Base-by-base conservation (phyloP, 1,139 yeast genomes). In the Casaregolazyma lundiana region DNA sequence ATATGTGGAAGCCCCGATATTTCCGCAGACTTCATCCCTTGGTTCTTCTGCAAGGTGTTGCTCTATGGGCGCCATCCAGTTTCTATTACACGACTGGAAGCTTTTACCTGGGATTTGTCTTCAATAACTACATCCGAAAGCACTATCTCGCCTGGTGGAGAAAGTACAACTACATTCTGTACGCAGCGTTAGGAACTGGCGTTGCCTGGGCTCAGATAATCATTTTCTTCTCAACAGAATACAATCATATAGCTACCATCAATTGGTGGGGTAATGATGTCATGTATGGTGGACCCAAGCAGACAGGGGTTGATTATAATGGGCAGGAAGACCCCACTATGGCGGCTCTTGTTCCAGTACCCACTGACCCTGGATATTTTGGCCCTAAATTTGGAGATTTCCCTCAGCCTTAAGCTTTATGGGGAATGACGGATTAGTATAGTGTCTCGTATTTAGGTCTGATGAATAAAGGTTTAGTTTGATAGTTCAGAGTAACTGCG, bases 261-360 rank as follows among this genome's bases (percentile, higher is more conserved):
- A 57, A 61, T 8, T 79, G 84, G 84, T 79, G 84, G 84, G 84
- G 84, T 2, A 79, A 78, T 58, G 61, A 53, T 36, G 77, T 77
- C 18, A 48, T 64, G 9, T 64, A 58, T 46, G 58, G 49, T 2
- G 81, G 80, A 30, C 55, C 66, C 15, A 81, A 65, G 52, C 66
- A 58, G 50, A 56, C 65, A 48, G 66, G 71, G 53, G 53, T 68
- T 52, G 66, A 64, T 11, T 67, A 73, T 78, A 44, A 47, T 45
- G 46, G 59, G 59, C 42, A n/a, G n/a, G n/a, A n/a, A n/a, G n/a
- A n/a, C n/a, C n/a, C n/a, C n/a, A n/a, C n/a, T n/a, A n/a, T n/a
- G n/a, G n/a, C n/a, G n/a, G n/a, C n/a, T n/a, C n/a, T n/a, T n/a
- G 72, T 8, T 66, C 69, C 15, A 68, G 64, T 46, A 76, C 56